A percentile compares a stretch with the other conserved stretches of the same genome.
phyloP scores from a whole-genome alignment of 345 rosid species.

The Dimocarpus longan region DNA sequence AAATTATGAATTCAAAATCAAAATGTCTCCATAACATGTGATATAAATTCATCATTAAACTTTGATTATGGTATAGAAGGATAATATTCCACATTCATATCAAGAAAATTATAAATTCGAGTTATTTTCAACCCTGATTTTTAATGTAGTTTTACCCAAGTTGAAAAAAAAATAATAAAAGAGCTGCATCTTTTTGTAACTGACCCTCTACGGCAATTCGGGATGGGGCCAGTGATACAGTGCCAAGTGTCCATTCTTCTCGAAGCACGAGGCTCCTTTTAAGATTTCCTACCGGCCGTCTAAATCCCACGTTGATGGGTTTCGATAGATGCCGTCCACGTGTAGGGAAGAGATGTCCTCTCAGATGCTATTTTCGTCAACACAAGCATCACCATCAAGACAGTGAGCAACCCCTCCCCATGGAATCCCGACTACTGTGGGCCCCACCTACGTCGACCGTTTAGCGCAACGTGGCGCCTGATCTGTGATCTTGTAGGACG shows the following conservation, averaged over 20 bases:
- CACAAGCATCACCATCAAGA: conserved; percentile 19
- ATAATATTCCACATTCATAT: too few relatives aligned
- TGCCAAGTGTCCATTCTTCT: conserved; percentile 17
- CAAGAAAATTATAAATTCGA: too few relatives aligned
- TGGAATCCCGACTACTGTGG: conserved; percentile 18
- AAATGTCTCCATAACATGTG: not conserved
- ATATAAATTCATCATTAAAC: not conserved
- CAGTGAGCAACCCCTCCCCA: conserved; percentile 23
- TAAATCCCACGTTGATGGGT: conserved; percentile 13
- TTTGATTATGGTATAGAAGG: not conserved
- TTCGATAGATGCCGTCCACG: conserved; percentile 26
- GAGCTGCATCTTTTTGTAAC: conserved; percentile 4
- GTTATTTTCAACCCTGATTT: not conserved
- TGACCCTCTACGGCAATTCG: conserved; percentile 11
- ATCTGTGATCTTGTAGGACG: conserved; percentile 17
- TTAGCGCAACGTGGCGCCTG: conserved; percentile 27
- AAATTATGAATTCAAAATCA: not conserved
- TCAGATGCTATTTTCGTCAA: not conserved
- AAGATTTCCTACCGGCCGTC: conserved; percentile 32
- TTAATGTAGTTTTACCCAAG: not conserved
- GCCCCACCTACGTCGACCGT: conserved; percentile 28
- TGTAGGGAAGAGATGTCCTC: conserved; percentile 18
- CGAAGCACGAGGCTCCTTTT: conserved; percentile 6
- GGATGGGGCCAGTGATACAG: not conserved
- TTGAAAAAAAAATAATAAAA: not conserved